These are phyloP conservation scores for Acanthamoeba royreba DNA, from an alignment of 208 protist species.

Conservation along the genomic window DNA sequence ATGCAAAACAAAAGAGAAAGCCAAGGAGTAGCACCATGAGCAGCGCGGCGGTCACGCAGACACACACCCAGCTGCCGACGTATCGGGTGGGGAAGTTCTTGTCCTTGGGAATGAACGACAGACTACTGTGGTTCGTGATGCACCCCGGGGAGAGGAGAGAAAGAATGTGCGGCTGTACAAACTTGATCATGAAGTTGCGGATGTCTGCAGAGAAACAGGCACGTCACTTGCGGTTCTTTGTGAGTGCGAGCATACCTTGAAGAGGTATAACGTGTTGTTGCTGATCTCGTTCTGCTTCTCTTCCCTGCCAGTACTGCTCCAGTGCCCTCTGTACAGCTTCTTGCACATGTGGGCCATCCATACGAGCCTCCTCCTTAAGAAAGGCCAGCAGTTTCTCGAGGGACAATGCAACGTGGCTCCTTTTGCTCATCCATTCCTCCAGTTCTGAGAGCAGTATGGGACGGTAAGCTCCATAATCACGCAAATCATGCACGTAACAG, in stretches of 20 bases:
- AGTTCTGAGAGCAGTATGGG: not conserved
- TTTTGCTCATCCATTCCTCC: not conserved
- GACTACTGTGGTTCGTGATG: not conserved
- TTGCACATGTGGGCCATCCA: not conserved
- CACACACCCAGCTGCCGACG: constrained; percentile 34
- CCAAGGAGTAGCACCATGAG: not conserved
- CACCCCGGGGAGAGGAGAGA: not conserved
- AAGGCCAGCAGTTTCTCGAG: not conserved
- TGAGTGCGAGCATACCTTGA: not conserved
- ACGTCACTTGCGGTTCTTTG: too few relatives aligned
- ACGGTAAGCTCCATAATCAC: not conserved
- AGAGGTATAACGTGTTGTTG: not conserved
- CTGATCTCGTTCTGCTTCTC: not conserved
- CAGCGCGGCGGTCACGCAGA: not conserved
- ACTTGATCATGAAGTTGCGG: not conserved
- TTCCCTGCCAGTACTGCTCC: not conserved
- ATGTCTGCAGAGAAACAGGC: too few relatives aligned
- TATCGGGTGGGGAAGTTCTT: constrained; percentile 33
- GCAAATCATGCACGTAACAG: not conserved
- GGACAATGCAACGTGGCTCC: not conserved
- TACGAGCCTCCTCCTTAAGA: not conserved
- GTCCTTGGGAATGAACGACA: constrained; percentile 39
- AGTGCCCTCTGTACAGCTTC: not conserved
- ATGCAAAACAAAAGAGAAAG: not conserved
- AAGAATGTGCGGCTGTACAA: not conserved